Percentiles rank a stretch among this genome's conserved stretches.
Conservation (phyloP, 2,329 filamentous ascomycete genomes). For the Pseudocercospora cruenta region DNA sequence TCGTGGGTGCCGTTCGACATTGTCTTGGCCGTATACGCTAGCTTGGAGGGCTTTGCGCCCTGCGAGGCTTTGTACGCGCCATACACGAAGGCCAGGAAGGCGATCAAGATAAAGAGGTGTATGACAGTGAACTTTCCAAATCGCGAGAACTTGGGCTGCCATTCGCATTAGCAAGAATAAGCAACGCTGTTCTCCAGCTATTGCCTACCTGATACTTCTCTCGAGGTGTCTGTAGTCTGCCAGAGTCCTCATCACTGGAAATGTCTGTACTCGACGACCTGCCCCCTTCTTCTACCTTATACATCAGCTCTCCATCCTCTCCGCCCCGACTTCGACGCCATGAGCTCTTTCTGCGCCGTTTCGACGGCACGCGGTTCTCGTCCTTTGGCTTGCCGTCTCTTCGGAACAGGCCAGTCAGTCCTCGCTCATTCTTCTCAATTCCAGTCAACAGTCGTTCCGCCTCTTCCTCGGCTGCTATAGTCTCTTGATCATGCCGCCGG, state of each 20-base stretch:
- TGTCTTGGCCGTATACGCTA: constrained; percentile 27
- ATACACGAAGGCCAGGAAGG: constrained; percentile 60
- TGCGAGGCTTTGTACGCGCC: constrained; percentile 57
- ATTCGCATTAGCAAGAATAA: constrained; percentile 36
- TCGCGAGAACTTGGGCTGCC: constrained; percentile 42
- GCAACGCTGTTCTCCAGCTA: neutral
- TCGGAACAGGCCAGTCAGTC: constrained; percentile 33
- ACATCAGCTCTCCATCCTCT: constrained; percentile 73
- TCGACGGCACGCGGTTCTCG: constrained; percentile 11
- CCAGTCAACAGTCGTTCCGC: constrained; percentile 46
- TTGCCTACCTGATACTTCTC: constrained; percentile 36
- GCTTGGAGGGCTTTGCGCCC: constrained; percentile 1
- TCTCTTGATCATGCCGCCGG: constrained; percentile 43
- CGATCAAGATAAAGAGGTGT: constrained; percentile 51
- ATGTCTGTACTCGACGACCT: constrained; percentile 27
- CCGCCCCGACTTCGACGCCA: constrained; percentile 62
- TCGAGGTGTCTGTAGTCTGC: constrained; percentile 56
- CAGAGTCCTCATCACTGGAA: constrained; percentile 52
- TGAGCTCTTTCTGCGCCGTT: constrained; percentile 35
- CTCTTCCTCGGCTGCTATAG: constrained; percentile 53
- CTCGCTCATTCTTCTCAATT: constrained; percentile 27
- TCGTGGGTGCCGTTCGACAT: constrained; percentile 81
- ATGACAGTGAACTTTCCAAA: constrained; percentile 46
- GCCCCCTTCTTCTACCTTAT: constrained; percentile 84
- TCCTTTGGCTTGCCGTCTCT: constrained; percentile 25